A percentile compares a stretch with the other conserved stretches of the same genome.
These are phyloP conservation scores for Tricholoma saponaceum DNA, from an alignment of 768 basidiomycete species.

Conservation along the genomic window DNA sequence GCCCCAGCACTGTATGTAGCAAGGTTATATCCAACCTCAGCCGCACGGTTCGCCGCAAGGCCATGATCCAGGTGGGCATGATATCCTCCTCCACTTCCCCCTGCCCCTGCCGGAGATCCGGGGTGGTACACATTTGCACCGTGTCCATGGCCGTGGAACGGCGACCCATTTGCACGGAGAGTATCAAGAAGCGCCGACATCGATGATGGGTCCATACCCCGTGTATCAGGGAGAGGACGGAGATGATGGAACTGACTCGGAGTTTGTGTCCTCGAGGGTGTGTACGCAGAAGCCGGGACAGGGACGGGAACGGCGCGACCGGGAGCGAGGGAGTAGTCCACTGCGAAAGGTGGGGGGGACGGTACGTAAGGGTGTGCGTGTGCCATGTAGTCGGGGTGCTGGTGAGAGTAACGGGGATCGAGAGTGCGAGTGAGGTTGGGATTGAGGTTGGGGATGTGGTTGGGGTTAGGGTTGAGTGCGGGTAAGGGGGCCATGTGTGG, in stretches of 20 bases:
- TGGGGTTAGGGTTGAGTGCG: background rate
- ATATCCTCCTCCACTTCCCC: background rate
- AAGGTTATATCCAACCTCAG: background rate
- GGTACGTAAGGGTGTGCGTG: slow-evolving; percentile 6
- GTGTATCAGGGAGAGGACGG: slow-evolving; percentile 13
- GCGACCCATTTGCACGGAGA: slow-evolving; percentile 16
- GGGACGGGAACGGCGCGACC: slow-evolving; percentile 10
- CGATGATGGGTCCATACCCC: slow-evolving; percentile 29
- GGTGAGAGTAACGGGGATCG: slow-evolving; percentile 1
- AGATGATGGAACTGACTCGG: slow-evolving; percentile 9
- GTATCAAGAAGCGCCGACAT: slow-evolving; percentile 36
- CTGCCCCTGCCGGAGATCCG: background rate
- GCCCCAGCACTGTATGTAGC: background rate
- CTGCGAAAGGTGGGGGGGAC: slow-evolving; percentile 23
- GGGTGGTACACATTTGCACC: slow-evolving; percentile 1
- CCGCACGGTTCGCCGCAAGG: background rate
- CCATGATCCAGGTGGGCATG: background rate
- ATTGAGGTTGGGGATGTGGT: slow-evolving; percentile 1
- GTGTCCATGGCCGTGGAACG: slow-evolving; percentile 4
- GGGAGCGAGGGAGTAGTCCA: slow-evolving; percentile 37
- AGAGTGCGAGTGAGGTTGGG: slow-evolving; percentile 1
- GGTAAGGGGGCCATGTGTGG: background rate
- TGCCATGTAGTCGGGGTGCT: slow-evolving; percentile 15
- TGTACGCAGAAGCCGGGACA: background rate
- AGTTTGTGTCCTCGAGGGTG: slow-evolving; percentile 4